Percentiles rank a stretch among this genome's conserved stretches.
Evolutionary conservation across 306 rosid genomes (phyloP).

Genomic region (Begonia fuchsioides): DNA sequence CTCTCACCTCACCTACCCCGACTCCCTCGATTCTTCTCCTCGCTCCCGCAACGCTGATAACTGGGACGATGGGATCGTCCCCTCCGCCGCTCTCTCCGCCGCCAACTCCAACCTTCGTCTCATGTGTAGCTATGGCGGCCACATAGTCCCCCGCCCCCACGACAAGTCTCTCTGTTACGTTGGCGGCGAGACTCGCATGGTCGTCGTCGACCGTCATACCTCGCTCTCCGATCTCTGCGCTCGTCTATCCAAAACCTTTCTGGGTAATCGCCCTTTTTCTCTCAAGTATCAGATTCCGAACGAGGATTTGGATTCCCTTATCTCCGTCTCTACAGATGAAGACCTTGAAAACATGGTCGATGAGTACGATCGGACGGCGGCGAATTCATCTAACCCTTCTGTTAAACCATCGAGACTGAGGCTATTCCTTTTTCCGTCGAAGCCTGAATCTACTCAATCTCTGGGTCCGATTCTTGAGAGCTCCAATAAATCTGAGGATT

Average conservation of each 20-base stretch:
- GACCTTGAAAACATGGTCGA: constrained; percentile 96
- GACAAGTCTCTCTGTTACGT: constrained; percentile 90
- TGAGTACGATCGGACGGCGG: constrained; percentile 70
- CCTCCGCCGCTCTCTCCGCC: constrained; percentile 3
- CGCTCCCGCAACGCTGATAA: constrained; percentile 76
- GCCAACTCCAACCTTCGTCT: constrained; percentile 49
- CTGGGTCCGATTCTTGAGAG: constrained; percentile 64
- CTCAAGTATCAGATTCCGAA: constrained; percentile 91
- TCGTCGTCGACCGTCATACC: constrained; percentile 58
- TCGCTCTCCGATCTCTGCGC: constrained; percentile 54
- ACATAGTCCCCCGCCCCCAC: constrained; percentile 93
- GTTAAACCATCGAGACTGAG: constrained; percentile 68
- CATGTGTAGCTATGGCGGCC: constrained; percentile 97
- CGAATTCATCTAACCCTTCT: constrained; percentile 12
- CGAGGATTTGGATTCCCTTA: constrained; percentile 84
- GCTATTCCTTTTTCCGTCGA: constrained; percentile 51
- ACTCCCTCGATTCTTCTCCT: constrained; percentile 71
- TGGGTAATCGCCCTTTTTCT: constrained; percentile 42
- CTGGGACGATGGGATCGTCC: constrained; percentile 58
- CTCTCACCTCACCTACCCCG: constrained; percentile 39
- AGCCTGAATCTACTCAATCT: constrained; percentile 72
- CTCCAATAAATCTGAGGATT: constrained; percentile 56
- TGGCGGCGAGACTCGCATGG: constrained; percentile 86
- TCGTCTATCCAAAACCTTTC: constrained; percentile 66
- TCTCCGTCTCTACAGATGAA: constrained; percentile 82